These are phyloP conservation scores for Arthrobotrys entomopaga DNA, from an alignment of 2,329 filamentous ascomycete genomes.

Conservation along the genomic window DNA sequence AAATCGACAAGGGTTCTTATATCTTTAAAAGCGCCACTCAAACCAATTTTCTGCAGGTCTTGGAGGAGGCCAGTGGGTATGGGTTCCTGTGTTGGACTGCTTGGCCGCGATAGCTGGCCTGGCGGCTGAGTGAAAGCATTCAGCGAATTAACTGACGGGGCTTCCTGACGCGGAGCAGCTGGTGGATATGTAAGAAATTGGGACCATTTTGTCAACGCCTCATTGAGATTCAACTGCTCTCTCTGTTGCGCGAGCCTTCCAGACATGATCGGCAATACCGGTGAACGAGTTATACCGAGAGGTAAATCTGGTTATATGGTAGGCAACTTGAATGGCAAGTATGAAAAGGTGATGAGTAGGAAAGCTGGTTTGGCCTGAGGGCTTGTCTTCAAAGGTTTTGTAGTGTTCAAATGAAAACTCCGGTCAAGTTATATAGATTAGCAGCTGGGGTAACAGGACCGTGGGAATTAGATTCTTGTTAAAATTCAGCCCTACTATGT, in stretches of 20 bases:
- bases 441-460: not conserved
- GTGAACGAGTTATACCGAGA: not conserved
- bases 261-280: conserved; percentile 24
- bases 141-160: conserved; percentile 13
- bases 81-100: conserved; percentile 50
- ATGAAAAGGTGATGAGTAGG: no score
- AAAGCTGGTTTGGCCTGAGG: no score
- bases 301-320: no score
- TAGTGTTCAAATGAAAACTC: not conserved
- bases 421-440: conserved; percentile 28
- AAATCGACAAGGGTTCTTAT: conserved; percentile 52
- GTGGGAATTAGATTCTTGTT: not conserved
- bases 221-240: conserved; percentile 51
- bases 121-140: conserved; percentile 37
- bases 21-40: conserved; percentile 43
- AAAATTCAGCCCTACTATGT: conserved; percentile 43
- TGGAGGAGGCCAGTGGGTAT: conserved; percentile 46
- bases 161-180: conserved; percentile 26
- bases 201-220: conserved; percentile 43
- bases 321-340: no score
- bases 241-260: conserved; percentile 34
- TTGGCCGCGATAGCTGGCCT: conserved; percentile 40
- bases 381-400: no score
- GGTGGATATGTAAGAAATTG: conserved; percentile 48
- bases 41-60: conserved; percentile 49